Conservation (phyloP, 176 grass and related monocot species). For the Otatea glauca region DNA sequence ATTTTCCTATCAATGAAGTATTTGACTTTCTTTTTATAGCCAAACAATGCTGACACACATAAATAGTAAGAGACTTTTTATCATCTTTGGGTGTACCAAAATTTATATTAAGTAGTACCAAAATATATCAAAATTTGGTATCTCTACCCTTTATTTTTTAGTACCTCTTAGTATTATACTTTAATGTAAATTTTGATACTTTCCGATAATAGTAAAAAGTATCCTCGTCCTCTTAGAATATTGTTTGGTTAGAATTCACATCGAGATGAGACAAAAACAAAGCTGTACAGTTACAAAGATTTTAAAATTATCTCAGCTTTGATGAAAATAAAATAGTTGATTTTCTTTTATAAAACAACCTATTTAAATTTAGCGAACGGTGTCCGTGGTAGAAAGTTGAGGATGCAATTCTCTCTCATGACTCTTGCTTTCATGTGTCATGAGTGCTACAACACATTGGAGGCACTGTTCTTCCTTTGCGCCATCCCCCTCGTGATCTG, state of each 20-base stretch:
- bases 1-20: not conserved
- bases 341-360: not conserved
- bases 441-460: not conserved
- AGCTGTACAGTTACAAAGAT: not conserved
- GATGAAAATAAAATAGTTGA: too few species aligned
- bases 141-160: too few species aligned
- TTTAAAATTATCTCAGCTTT: not conserved
- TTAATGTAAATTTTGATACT: too few species aligned
- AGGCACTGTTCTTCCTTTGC: not conserved
- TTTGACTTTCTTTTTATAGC: slow-evolving; percentile 18
- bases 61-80: too few species aligned
- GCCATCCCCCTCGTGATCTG: not conserved
- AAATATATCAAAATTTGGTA: too few species aligned
- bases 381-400: not conserved
- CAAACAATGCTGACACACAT: not conserved
- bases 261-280: not conserved
- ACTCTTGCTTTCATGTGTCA: not conserved
- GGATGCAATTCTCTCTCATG: not conserved
- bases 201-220: too few species aligned
- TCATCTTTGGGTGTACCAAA: too few species aligned
- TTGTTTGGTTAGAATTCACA: not conserved
- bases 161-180: too few species aligned
- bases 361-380: not conserved
- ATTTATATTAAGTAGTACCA: too few species aligned
- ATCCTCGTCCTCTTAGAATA: not conserved